A percentile compares a stretch with the other conserved stretches of the same genome.
Evolutionary conservation across 371 early-diverging fungal genomes (phyloP).

Genomic region (Lichtheimia corymbifera): DNA sequence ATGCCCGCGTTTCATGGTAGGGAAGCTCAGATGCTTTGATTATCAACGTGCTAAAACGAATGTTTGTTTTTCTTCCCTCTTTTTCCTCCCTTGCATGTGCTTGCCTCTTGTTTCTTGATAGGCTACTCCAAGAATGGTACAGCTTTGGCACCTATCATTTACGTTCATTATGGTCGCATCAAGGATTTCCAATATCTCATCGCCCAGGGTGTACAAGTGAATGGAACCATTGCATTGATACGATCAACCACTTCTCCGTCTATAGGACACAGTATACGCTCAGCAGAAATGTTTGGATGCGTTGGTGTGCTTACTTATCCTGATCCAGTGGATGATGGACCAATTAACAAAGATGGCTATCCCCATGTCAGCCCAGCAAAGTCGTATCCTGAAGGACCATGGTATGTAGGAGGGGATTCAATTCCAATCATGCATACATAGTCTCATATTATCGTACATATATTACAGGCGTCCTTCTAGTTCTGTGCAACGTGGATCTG

Average conservation of each 20-base stretch:
- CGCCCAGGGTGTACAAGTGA: constrained; percentile 43
- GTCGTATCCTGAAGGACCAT: constrained; percentile 68
- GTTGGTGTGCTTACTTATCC: constrained; percentile 52
- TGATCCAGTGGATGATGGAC: constrained; percentile 23
- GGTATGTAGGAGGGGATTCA: constrained; percentile 6
- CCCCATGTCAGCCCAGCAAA: constrained; percentile 37
- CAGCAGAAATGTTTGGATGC: constrained; percentile 59
- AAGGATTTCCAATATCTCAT: constrained; percentile 58
- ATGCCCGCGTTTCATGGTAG: constrained; percentile 64
- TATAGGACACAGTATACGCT: constrained; percentile 59
- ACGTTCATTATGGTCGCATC: constrained; percentile 65
- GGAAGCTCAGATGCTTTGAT: background rate
- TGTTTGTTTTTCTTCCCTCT: background rate
- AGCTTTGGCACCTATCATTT: constrained; percentile 61
- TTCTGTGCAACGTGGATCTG: constrained; percentile 62
- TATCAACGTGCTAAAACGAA: background rate
- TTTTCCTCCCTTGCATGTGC: too few relatives aligned
- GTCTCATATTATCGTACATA: constrained; percentile 19
- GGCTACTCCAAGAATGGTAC: constrained; percentile 61
- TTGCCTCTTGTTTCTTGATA: background rate
- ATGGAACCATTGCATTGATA: constrained; percentile 59
- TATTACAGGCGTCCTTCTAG: constrained; percentile 33
- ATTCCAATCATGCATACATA: background rate
- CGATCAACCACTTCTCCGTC: constrained; percentile 55
- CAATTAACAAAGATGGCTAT: constrained; percentile 14